Percentiles rank a stretch among this genome's conserved stretches.
phyloP scores from a whole-genome alignment of 768 basidiomycete genomes.

The Lyophyllum semitale region DNA sequence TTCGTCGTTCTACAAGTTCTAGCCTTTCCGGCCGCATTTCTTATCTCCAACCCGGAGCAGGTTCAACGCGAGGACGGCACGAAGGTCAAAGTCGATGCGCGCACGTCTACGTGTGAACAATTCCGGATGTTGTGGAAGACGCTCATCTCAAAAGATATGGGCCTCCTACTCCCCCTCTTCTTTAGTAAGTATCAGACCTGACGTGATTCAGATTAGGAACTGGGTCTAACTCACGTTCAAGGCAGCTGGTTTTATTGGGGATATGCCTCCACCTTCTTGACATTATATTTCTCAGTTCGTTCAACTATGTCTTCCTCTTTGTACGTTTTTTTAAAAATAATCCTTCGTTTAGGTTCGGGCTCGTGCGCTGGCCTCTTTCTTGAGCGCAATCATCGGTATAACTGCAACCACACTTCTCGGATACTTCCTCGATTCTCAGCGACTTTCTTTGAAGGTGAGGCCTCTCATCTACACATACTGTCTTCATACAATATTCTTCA shows the following conservation, averaged over 20 bases:
- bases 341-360: conserved; percentile 13
- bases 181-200: conserved; percentile 11
- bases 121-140: conserved; percentile 10
- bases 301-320: background rate
- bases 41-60: conserved; percentile 16
- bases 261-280: conserved; percentile 21
- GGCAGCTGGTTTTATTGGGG: conserved; percentile 24
- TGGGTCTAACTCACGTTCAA: background rate
- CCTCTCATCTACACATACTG: background rate
- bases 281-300: conserved; percentile 18
- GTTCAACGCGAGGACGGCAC: conserved; percentile 21
- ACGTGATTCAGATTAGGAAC: background rate
- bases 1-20: conserved; percentile 19
- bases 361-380: conserved; percentile 18
- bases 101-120: conserved; percentile 16
- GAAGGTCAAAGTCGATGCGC: conserved; percentile 15
- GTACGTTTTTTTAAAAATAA: background rate
- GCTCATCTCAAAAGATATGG: conserved; percentile 11
- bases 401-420: conserved; percentile 16
- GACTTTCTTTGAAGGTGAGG: conserved; percentile 8
- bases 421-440: conserved; percentile 16
- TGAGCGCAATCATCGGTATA: conserved; percentile 19
- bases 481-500: background rate
- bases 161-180: conserved; percentile 13
- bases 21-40: conserved; percentile 11